These are phyloP conservation scores for Metarhizium humberi DNA, from an alignment of 2,329 filamentous ascomycete genomes.

Conservation along the genomic window DNA sequence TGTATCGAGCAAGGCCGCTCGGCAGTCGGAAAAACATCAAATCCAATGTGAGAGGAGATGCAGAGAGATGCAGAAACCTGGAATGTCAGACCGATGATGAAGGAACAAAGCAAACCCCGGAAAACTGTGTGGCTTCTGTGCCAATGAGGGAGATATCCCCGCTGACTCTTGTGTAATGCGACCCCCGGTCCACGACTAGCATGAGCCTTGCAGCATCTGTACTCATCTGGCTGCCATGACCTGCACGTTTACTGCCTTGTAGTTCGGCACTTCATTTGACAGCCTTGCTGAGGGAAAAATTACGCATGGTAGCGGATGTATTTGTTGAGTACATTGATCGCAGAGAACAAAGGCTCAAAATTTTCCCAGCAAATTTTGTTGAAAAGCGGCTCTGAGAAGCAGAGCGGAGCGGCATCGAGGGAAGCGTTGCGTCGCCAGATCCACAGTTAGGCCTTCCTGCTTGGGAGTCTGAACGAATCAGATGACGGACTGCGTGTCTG, in stretches of 20 bases:
- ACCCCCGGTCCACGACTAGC: background rate
- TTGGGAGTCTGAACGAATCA: background rate
- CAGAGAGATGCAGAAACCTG: background rate
- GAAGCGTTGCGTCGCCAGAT: constrained; percentile 2
- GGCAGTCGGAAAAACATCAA: background rate
- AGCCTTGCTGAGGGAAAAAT: background rate
- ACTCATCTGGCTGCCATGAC: background rate
- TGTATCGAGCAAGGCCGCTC: background rate
- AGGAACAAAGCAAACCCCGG: background rate
- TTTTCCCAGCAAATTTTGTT: background rate
- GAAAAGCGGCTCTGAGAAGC: background rate
- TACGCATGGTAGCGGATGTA: background rate
- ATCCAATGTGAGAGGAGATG: too few relatives aligned
- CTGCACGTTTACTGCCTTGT: background rate
- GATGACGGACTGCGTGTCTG: background rate
- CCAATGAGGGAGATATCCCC: background rate
- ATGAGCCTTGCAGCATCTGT: background rate
- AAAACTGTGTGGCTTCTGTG: background rate
- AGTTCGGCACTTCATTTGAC: background rate
- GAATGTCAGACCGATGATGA: background rate
- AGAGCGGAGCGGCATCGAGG: background rate
- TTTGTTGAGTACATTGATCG: background rate
- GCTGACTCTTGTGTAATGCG: background rate
- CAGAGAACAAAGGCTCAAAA: background rate
- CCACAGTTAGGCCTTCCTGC: constrained; percentile 8